phyloP scores from a whole-genome alignment of 2,329 filamentous ascomycete species.

The Metarhizium rileyi region DNA sequence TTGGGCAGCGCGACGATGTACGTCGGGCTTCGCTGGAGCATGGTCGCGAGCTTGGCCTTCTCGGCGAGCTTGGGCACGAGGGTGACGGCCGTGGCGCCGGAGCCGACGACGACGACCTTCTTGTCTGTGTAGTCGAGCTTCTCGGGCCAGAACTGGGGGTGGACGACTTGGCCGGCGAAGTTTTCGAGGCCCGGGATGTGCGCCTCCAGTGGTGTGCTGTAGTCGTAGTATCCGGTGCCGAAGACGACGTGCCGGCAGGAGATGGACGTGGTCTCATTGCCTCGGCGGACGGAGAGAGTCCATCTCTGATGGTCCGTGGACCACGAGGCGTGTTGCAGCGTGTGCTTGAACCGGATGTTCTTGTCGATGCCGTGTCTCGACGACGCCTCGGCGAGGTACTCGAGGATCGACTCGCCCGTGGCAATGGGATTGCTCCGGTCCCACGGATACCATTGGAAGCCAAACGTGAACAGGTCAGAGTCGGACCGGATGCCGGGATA shows the following conservation, averaged over 20 bases:
- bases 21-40: slow-evolving; percentile 58
- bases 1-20: slow-evolving; percentile 47
- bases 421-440: slow-evolving; percentile 40
- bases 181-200: slow-evolving; percentile 45
- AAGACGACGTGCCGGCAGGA: slow-evolving; percentile 42
- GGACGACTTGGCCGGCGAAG: slow-evolving; percentile 38
- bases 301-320: slow-evolving; percentile 42
- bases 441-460: slow-evolving; percentile 67
- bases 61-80: slow-evolving; percentile 51
- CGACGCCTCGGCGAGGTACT: slow-evolving; percentile 44
- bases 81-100: slow-evolving; percentile 58
- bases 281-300: slow-evolving; percentile 32
- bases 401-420: slow-evolving; percentile 38
- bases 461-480: slow-evolving; percentile 52
- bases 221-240: slow-evolving; percentile 55
- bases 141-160: slow-evolving; percentile 67
- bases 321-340: slow-evolving; percentile 42
- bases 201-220: slow-evolving; percentile 47
- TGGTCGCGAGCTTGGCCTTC: slow-evolving; percentile 50
- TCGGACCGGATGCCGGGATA: slow-evolving; percentile 64
- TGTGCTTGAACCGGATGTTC: slow-evolving; percentile 43
- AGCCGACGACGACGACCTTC: slow-evolving; percentile 56
- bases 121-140: slow-evolving; percentile 55
- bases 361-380: slow-evolving; percentile 40
- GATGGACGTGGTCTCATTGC: slow-evolving; percentile 18